These are phyloP conservation scores for Yamadazyma scolyti DNA, from an alignment of 805 yeast genomes.

Conservation along the genomic window DNA sequence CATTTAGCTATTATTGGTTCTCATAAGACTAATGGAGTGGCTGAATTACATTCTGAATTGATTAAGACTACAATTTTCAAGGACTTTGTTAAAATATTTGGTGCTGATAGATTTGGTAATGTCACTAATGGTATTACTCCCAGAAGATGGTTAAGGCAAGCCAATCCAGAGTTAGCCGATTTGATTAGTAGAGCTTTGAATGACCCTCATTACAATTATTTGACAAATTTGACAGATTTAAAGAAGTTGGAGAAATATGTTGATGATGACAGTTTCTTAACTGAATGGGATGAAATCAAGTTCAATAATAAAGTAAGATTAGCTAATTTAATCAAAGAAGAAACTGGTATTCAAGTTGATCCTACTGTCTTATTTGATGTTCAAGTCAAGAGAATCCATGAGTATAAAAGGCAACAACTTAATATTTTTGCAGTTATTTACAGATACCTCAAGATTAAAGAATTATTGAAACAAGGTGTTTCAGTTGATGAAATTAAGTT, in stretches of 20 bases:
- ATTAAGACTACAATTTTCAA: constrained; percentile 85
- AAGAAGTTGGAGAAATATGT: constrained; percentile 63
- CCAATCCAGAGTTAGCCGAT: constrained; percentile 77
- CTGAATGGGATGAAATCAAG: constrained; percentile 70
- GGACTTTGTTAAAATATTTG: constrained; percentile 83
- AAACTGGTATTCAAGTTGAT: constrained; percentile 65
- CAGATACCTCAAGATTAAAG: constrained; percentile 75
- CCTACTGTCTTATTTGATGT: constrained; percentile 78
- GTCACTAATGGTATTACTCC: constrained; percentile 96
- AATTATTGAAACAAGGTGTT: constrained; percentile 49
- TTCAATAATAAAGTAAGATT: constrained; percentile 62
- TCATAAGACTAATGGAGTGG: constrained; percentile 93
- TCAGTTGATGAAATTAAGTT: constrained; percentile 49
- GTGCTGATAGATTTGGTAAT: constrained; percentile 79
- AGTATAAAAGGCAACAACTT: constrained; percentile 92
- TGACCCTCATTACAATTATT: constrained; percentile 57
- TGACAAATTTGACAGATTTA: constrained; percentile 64
- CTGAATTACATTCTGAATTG: constrained; percentile 89
- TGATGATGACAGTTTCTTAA: constrained; percentile 65
- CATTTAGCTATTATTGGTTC: constrained; percentile 87
- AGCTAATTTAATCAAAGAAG: constrained; percentile 60
- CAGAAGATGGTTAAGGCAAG: constrained; percentile 93
- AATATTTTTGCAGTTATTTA: constrained; percentile 86
- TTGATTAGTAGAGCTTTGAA: constrained; percentile 71
- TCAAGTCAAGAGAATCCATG: constrained; percentile 94